Evolutionary conservation across 768 basidiomycete species (phyloP).

Genomic region (Mycena metata): DNA sequence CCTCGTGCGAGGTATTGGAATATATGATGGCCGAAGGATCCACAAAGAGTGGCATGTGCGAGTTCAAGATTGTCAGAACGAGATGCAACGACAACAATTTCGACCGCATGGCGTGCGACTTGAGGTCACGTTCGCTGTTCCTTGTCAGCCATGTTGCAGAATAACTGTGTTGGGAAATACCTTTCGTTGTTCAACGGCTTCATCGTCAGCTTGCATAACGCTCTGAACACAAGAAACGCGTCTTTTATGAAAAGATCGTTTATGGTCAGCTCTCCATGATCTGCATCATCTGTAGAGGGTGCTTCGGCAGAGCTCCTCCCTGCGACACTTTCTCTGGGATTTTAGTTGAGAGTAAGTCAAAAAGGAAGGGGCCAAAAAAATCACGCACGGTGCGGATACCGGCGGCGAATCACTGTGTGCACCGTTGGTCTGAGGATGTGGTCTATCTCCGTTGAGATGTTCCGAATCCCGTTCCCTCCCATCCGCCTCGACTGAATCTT

Average conservation of each 20-base stretch:
- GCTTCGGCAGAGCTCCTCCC: constrained; percentile 51
- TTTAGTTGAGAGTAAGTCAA: constrained; percentile 1
- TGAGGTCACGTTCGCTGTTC: constrained; percentile 91
- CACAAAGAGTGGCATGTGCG: constrained; percentile 91
- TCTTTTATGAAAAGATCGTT: constrained; percentile 97
- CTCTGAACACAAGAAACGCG: constrained; percentile 97
- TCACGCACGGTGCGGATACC: constrained; percentile 18
- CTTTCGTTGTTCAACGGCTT: constrained; percentile 95
- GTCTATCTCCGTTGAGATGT: constrained; percentile 17
- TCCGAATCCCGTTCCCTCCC: constrained; percentile 20
- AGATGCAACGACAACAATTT: constrained; percentile 96
- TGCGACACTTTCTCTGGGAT: constrained; percentile 52
- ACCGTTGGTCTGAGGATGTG: constrained; percentile 17
- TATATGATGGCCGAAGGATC: constrained; percentile 92
- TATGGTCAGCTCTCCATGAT: constrained; percentile 67
- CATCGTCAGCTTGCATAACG: constrained; percentile 98
- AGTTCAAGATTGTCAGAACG: constrained; percentile 90
- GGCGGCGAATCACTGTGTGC: not conserved
- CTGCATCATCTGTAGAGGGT: constrained; percentile 47
- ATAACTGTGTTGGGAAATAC: constrained; percentile 53
- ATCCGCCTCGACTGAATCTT: constrained; percentile 24
- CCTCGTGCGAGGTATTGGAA: constrained; percentile 89
- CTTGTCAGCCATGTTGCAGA: constrained; percentile 28
- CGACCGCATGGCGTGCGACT: constrained; percentile 97
- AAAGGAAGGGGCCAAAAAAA: constrained; percentile 8